Percentiles rank a stretch among this genome's conserved stretches.
These are phyloP conservation scores for Hawksworthiomyces lignivorus DNA, from an alignment of 2,329 filamentous ascomycete genomes.

Conservation along the genomic window DNA sequence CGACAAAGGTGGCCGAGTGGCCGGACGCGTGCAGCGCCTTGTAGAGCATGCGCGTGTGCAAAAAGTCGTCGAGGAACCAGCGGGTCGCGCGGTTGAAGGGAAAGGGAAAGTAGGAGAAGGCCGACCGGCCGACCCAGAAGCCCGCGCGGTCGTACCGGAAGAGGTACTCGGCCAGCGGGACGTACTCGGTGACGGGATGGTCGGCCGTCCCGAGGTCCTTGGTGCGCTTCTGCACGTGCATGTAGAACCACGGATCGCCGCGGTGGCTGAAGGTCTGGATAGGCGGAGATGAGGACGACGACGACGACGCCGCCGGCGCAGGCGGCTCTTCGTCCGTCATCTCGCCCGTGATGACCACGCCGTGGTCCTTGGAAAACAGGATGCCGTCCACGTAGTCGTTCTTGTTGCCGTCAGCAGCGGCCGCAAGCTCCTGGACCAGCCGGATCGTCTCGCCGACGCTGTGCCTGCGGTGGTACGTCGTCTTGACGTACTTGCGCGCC, in stretches of 20 bases:
- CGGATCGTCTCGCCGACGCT: slow-evolving; percentile 41
- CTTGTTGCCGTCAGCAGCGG: background rate
- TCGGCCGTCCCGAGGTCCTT: background rate
- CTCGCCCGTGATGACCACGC: slow-evolving; percentile 58
- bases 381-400: slow-evolving; percentile 68
- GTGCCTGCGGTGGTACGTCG: slow-evolving; percentile 50
- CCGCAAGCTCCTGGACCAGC: slow-evolving; percentile 29
- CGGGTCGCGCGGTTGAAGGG: slow-evolving; percentile 60
- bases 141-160: slow-evolving; percentile 70
- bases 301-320: slow-evolving; percentile 9
- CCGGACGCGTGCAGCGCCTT: slow-evolving; percentile 61
- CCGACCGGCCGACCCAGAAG: slow-evolving; percentile 63
- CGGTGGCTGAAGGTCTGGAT: slow-evolving; percentile 50
- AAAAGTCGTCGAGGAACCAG: slow-evolving; percentile 63
- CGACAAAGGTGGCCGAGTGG: slow-evolving; percentile 55
- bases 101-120: slow-evolving; percentile 58
- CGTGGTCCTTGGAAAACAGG: slow-evolving; percentile 52
- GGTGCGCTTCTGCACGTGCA: slow-evolving; percentile 53
- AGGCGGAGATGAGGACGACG: slow-evolving; percentile 7
- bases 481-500: slow-evolving; percentile 53
- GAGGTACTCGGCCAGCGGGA: slow-evolving; percentile 64
- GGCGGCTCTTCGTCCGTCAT: slow-evolving; percentile 46
- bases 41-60: slow-evolving; percentile 69
- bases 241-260: slow-evolving; percentile 68
- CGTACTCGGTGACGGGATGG: slow-evolving; percentile 37